Evolutionary conservation across 306 rosid species (phyloP).

Genomic region (Trifolium repens): DNA sequence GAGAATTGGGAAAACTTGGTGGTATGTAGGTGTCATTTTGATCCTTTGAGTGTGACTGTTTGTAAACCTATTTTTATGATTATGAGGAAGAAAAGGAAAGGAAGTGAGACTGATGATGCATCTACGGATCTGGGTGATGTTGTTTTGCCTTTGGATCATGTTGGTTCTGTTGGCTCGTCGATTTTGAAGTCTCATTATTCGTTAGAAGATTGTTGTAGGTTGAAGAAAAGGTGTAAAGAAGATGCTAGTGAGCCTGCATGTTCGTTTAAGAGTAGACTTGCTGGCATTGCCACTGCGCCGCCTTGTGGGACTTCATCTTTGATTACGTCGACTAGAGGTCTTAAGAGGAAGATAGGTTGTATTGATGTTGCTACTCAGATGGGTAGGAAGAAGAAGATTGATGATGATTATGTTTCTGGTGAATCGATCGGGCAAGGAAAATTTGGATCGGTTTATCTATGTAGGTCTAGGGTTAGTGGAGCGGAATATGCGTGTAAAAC

Average conservation of each 20-base stretch:
- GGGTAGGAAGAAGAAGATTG: slow-evolving; percentile 94
- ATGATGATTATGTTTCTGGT: slow-evolving; percentile 77
- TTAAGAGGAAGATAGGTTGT: slow-evolving; percentile 98
- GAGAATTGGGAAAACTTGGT: too few species aligned
- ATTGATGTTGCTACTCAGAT: slow-evolving; percentile 93
- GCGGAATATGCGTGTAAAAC: slow-evolving; percentile 90
- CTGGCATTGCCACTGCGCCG: slow-evolving; percentile 96
- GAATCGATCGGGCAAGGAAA: slow-evolving; percentile 88
- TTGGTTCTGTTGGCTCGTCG: slow-evolving; percentile 57
- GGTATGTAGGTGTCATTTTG: neutral
- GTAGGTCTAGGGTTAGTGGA: slow-evolving; percentile 73
- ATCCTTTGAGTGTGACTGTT: slow-evolving; percentile 32
- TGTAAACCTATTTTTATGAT: slow-evolving; percentile 37
- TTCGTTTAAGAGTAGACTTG: slow-evolving; percentile 77
- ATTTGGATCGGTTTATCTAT: slow-evolving; percentile 86
- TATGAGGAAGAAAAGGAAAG: slow-evolving; percentile 98
- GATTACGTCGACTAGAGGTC: slow-evolving; percentile 79
- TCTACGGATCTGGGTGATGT: slow-evolving; percentile 48
- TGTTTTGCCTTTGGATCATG: slow-evolving; percentile 45
- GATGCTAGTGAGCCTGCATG: slow-evolving; percentile 54
- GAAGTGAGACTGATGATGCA: slow-evolving; percentile 64
- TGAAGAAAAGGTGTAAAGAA: slow-evolving; percentile 92
- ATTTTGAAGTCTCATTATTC: slow-evolving; percentile 74
- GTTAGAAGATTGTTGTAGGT: slow-evolving; percentile 78
- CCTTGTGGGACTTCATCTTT: slow-evolving; percentile 83